phyloP scores from a whole-genome alignment of 148 eudicot species.

The Oxyria digyna region DNA sequence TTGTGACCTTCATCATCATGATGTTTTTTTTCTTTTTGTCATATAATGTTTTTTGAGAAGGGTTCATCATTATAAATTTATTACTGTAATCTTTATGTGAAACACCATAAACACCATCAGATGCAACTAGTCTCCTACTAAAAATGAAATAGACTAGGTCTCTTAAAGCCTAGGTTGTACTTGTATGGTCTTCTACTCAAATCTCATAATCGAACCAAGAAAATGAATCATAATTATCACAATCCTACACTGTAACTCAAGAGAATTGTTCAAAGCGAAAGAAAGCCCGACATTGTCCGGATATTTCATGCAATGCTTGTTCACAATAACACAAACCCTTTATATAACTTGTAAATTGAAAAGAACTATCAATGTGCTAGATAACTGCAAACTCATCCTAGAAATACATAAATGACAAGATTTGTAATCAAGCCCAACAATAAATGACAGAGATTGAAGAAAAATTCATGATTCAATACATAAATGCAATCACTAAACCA shows the following conservation, averaged over 20 bases:
- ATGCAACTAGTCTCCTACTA: conserved; percentile 1
- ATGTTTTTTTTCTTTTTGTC: neutral
- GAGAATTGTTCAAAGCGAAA: neutral
- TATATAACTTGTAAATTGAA: neutral
- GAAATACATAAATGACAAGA: neutral
- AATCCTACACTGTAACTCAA: neutral
- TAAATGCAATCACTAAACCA: neutral
- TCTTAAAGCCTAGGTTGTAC: neutral
- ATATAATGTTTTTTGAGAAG: neutral
- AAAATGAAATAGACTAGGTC: neutral
- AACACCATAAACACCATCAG: neutral
- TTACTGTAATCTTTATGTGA: neutral
- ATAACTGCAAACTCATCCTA: neutral
- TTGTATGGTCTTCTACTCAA: neutral
- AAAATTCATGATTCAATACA: neutral
- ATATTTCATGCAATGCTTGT: neutral
- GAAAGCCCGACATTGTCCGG: neutral
- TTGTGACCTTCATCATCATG: neutral
- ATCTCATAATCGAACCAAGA: neutral
- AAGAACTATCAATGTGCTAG: neutral
- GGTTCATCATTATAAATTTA: neutral
- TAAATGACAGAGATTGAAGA: neutral
- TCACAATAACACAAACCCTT: neutral
- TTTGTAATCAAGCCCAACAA: neutral
- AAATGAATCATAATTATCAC: neutral